These are phyloP conservation scores for Neopestalotiopsis sp. DNA, from an alignment of 2,329 filamentous ascomycete species.

Conservation along the genomic window DNA sequence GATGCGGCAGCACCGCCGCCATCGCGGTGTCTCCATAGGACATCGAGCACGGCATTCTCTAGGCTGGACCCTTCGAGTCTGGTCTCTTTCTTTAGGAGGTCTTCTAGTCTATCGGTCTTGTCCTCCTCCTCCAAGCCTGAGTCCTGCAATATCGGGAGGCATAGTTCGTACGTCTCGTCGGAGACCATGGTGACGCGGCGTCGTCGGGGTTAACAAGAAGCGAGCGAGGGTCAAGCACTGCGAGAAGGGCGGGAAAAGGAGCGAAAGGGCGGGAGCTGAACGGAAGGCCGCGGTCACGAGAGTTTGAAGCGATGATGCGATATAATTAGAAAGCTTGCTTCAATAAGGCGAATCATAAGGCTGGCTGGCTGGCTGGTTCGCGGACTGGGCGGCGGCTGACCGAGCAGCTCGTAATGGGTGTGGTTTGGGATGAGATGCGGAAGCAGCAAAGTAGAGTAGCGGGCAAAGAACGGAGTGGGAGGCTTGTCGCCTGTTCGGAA, in stretches of 20 bases:
- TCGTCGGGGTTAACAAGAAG: constrained; percentile 15
- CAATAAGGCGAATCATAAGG: constrained; percentile 22
- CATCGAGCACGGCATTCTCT: constrained; percentile 89
- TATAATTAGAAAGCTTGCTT: constrained; percentile 21
- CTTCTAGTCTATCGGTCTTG: constrained; percentile 89
- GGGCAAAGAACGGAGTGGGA: constrained; percentile 10
- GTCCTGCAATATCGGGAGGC: constrained; percentile 86
- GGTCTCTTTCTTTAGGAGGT: constrained; percentile 80
- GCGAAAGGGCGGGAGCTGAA: constrained; percentile 19
- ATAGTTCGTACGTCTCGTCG: constrained; percentile 91
- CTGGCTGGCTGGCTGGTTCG: constrained; percentile 16
- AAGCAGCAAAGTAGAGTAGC: neutral
- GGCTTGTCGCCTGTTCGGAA: constrained; percentile 1
- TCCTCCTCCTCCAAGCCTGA: constrained; percentile 87
- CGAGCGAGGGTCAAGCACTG: constrained; percentile 22
- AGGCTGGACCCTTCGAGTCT: constrained; percentile 75
- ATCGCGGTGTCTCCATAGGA: constrained; percentile 84
- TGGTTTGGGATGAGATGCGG: constrained; percentile 8
- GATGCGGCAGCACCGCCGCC: constrained; percentile 69
- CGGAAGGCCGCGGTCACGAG: constrained; percentile 15
- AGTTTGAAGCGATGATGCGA: constrained; percentile 21
- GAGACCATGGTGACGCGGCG: constrained; percentile 73
- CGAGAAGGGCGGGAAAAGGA: constrained; percentile 20
- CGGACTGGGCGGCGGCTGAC: constrained; percentile 11
- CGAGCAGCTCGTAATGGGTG: neutral